Evolutionary conservation across 2,329 filamentous ascomycete species (phyloP).

Genomic region (Erysiphe pulchra): DNA sequence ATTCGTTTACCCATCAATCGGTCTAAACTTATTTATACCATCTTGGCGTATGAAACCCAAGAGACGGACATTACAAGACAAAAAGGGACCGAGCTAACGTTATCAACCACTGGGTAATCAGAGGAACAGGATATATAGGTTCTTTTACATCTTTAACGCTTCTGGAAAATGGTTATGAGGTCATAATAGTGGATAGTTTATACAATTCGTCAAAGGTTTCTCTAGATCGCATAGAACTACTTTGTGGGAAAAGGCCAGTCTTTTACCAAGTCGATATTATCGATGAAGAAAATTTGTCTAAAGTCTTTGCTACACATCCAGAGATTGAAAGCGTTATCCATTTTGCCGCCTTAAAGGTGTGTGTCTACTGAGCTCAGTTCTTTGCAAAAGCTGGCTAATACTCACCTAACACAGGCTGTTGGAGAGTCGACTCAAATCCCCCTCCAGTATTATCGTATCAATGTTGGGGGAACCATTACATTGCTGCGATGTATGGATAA

Average conservation of each 20-base stretch:
- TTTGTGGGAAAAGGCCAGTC: conserved; percentile 62
- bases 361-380: too few relatives aligned
- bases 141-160: conserved; percentile 87
- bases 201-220: conserved; percentile 91
- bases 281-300: conserved; percentile 57
- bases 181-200: conserved; percentile 85
- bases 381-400: too few relatives aligned
- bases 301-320: conserved; percentile 69
- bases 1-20: too few relatives aligned
- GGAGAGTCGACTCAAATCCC: conserved; percentile 86
- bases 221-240: conserved; percentile 82
- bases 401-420: conserved; percentile 37
- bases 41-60: too few relatives aligned
- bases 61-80: too few relatives aligned
- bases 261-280: conserved; percentile 81
- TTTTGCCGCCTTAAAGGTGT: conserved; percentile 94
- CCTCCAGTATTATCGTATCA: conserved; percentile 93
- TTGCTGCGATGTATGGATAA: conserved; percentile 70
- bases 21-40: too few relatives aligned
- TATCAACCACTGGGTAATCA: conserved; percentile 17
- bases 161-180: conserved; percentile 82
- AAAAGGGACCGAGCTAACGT: neutral
- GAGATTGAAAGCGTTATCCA: conserved; percentile 96
- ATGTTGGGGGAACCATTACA: conserved; percentile 75
- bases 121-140: conserved; percentile 96